Base-by-base conservation (phyloP, 2,329 filamentous ascomycete genomes). In the Lecanosticta acicola region DNA sequence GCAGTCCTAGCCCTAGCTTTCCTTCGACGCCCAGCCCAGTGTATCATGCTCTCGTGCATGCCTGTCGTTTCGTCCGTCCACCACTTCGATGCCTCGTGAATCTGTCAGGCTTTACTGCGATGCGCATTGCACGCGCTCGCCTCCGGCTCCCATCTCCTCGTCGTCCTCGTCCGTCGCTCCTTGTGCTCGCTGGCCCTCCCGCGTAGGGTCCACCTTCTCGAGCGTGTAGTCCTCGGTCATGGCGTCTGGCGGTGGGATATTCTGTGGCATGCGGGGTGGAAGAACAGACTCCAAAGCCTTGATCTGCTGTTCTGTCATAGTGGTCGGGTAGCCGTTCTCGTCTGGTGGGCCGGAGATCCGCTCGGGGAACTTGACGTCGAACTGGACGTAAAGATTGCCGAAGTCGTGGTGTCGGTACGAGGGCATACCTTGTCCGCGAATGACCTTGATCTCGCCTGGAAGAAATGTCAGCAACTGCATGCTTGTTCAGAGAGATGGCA, bases 401-500 rank as follows among this genome's bases (percentile, higher is more conserved):
- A 80, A 83, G 70, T 97, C 87, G 76, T 98, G 93, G 70, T 97
- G 93, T 60, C 93, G 83, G 70, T 81, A 85, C 3, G 93, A 94
- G 34, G 93, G 93, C 93, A 98, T 98, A 68, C 93, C 93, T 72
- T 98, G 93, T 55, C 89, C 90, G 56, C 87, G 87, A 62, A 98
- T 84, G 70, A 95, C 85, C 76, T 96, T 97, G 67, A 97, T 80
- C 57, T 87, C 77, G 59, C 87, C 93, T 95, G 59, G 45, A 16
- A 45, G 32, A 20, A 18, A 19, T 46, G 52, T 65, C 61, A 60
- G 45, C 40, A 35, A 38, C 11, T 3, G 21, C 11, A 32, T 16
- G 10, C 36, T 43, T 32, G n/a, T n/a, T n/a, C n/a, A n/a, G 14
- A 16, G n/a, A 26, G 17, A 16, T 21, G 11, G 17, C 24, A 29